Evolutionary conservation across 2,329 filamentous ascomycete genomes (phyloP).

Genomic region (Beauveria asiatica): DNA sequence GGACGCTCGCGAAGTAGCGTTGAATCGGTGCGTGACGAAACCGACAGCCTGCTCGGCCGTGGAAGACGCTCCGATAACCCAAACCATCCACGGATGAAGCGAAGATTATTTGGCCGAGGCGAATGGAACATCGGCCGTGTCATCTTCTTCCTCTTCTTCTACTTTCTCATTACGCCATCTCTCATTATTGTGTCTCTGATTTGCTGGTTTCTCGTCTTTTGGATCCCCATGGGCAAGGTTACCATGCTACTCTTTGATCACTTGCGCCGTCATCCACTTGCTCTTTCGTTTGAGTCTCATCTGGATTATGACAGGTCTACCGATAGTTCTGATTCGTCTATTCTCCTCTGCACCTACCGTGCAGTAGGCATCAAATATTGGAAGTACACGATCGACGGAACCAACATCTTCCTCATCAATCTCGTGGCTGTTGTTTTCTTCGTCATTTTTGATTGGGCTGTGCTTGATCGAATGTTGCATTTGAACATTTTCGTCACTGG

Average conservation of each 20-base stretch:
- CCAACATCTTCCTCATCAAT: conserved; percentile 98
- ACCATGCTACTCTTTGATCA: conserved; percentile 86
- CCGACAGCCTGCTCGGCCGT: conserved; percentile 74
- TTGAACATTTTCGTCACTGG: conserved; percentile 68
- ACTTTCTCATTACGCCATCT: conserved; percentile 79
- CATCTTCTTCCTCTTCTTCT: conserved; percentile 95
- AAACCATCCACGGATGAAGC: conserved; percentile 48
- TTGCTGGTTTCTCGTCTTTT: conserved; percentile 96
- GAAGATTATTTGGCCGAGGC: conserved; percentile 85
- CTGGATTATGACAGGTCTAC: conserved; percentile 62
- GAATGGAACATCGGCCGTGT: conserved; percentile 93
- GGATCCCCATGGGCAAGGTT: conserved; percentile 96
- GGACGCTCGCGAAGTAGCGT: conserved; percentile 82
- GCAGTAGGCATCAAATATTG: conserved; percentile 93
- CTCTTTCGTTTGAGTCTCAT: conserved; percentile 87
- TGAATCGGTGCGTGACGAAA: conserved; percentile 76
- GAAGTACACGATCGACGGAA: conserved; percentile 98
- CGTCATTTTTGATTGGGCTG: conserved; percentile 84
- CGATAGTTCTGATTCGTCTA: conserved; percentile 68
- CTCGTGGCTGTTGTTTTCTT: conserved; percentile 89
- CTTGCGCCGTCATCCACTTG: conserved; percentile 82
- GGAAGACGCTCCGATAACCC: conserved; percentile 42
- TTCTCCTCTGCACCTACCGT: conserved; percentile 92
- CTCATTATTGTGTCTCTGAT: conserved; percentile 78
- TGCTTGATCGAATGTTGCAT: conserved; percentile 62